phyloP scores from a whole-genome alignment of 225 moss, liverwort and hornwort species.

The Takakia lepidozioides region DNA sequence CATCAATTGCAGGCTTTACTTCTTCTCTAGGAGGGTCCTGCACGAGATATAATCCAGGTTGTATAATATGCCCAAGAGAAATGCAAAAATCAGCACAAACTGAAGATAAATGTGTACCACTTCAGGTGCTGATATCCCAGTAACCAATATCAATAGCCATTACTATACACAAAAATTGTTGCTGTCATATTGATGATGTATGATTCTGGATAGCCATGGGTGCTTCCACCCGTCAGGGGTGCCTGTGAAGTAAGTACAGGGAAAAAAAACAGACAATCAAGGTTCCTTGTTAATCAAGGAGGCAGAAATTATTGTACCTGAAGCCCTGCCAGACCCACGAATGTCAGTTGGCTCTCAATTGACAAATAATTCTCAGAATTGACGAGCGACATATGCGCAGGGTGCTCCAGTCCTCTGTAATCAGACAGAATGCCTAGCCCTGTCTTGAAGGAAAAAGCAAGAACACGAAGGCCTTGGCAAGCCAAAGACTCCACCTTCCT shows the following conservation, averaged over 20 bases:
- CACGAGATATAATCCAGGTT: constrained; percentile 1
- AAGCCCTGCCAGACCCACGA: constrained; percentile 13
- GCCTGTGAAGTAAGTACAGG: neutral
- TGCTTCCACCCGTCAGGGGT: neutral
- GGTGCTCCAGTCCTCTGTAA: constrained; percentile 8
- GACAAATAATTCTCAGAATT: constrained; percentile 6
- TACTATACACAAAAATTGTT: too few relatives aligned
- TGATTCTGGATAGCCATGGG: neutral
- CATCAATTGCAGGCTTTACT: constrained; percentile 8
- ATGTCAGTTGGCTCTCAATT: constrained; percentile 14
- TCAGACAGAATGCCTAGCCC: constrained; percentile 8
- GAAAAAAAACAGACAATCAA: neutral
- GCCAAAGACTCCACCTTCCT: constrained; percentile 9
- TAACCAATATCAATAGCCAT: too few relatives aligned
- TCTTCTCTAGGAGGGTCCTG: constrained; percentile 21
- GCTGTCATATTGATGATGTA: too few relatives aligned
- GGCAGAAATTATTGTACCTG: constrained; percentile 14
- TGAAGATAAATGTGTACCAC: too few relatives aligned
- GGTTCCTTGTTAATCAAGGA: too few relatives aligned
- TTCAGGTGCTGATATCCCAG: too few relatives aligned
- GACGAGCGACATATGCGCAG: constrained; percentile 7
- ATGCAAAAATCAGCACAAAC: too few relatives aligned
- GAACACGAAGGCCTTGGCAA: constrained; percentile 8
- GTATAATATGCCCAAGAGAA: neutral
- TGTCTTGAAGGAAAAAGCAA: constrained; percentile 14